Conservation (phyloP, 306 rosid species). For the Trifolium dubium region DNA sequence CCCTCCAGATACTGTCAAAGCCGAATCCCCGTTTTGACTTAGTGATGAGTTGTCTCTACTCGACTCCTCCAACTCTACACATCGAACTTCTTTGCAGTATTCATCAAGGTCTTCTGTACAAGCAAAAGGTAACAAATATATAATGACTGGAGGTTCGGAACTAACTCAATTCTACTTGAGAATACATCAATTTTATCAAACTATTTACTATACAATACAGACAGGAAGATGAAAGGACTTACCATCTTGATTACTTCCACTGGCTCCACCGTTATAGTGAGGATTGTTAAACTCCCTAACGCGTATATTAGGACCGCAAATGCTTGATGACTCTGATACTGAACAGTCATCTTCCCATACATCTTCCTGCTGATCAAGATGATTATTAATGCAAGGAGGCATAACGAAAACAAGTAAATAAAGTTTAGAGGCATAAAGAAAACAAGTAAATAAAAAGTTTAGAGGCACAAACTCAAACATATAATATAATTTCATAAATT, state of each 20-base stretch:
- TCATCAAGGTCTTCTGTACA: slow-evolving; percentile 60
- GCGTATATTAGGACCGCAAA: slow-evolving; percentile 48
- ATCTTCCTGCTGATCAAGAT: slow-evolving; percentile 55
- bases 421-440: slow-evolving; percentile 5
- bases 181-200: slow-evolving; percentile 39
- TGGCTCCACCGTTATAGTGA: slow-evolving; percentile 58
- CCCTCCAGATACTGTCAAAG: slow-evolving; percentile 42
- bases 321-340: slow-evolving; percentile 72
- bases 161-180: slow-evolving; percentile 12
- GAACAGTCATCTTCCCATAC: slow-evolving; percentile 79
- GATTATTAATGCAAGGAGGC: slow-evolving; percentile 46
- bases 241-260: slow-evolving; percentile 58
- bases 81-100: slow-evolving; percentile 88
- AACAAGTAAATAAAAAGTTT: no score
- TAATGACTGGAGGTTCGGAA: background rate
- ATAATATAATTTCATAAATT: slow-evolving; percentile 22
- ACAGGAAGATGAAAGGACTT: slow-evolving; percentile 38
- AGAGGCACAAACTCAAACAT: slow-evolving; percentile 8
- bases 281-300: slow-evolving; percentile 66
- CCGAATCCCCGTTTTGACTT: slow-evolving; percentile 43
- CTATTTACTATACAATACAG: slow-evolving; percentile 24
- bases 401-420: slow-evolving; percentile 37
- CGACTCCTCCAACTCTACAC: slow-evolving; percentile 75
- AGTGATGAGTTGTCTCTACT: slow-evolving; percentile 46
- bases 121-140: slow-evolving; percentile 34